Conservation (phyloP, 1,284 basidiomycete species). For the Pseudozyma sp. region DNA sequence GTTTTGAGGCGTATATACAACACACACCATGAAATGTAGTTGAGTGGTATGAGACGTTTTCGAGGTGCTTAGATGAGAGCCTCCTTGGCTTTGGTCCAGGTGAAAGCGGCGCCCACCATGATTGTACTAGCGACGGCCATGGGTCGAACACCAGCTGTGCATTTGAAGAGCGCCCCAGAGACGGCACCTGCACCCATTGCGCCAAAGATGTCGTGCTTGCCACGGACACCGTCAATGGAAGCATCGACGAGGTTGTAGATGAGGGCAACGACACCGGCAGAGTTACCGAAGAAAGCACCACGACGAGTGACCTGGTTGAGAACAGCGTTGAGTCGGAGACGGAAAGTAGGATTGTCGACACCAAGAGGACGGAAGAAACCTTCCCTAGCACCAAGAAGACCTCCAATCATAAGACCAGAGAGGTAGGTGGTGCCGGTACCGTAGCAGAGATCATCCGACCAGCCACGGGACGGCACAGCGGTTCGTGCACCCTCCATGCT, state of each 20-base stretch:
- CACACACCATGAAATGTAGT: too few species aligned
- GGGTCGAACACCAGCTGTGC: conserved; percentile 90
- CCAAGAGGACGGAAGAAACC: conserved; percentile 86
- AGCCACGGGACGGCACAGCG: conserved; percentile 77
- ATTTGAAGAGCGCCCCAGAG: conserved; percentile 92
- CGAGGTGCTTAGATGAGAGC: conserved; percentile 25
- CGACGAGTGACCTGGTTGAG: conserved; percentile 95
- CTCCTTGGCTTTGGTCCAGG: conserved; percentile 76
- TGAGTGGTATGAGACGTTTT: background rate
- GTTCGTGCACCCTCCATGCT: conserved; percentile 66
- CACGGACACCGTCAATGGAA: conserved; percentile 86
- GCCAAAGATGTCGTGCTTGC: conserved; percentile 89
- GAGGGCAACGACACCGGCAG: conserved; percentile 94
- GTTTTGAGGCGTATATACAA: too few species aligned
- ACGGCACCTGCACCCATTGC: conserved; percentile 91
- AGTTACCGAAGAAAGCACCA: conserved; percentile 98
- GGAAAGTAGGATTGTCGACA: conserved; percentile 70
- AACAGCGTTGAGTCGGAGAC: conserved; percentile 94
- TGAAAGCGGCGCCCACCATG: conserved; percentile 86
- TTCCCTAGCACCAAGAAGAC: conserved; percentile 94
- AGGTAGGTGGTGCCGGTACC: conserved; percentile 99
- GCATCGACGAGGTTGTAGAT: conserved; percentile 98
- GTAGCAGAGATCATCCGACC: conserved; percentile 99
- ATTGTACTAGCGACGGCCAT: conserved; percentile 87
- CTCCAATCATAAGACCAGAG: conserved; percentile 91